Conservation (phyloP, 2,329 filamentous ascomycete genomes). For the Trichoderma asperellum region DNA sequence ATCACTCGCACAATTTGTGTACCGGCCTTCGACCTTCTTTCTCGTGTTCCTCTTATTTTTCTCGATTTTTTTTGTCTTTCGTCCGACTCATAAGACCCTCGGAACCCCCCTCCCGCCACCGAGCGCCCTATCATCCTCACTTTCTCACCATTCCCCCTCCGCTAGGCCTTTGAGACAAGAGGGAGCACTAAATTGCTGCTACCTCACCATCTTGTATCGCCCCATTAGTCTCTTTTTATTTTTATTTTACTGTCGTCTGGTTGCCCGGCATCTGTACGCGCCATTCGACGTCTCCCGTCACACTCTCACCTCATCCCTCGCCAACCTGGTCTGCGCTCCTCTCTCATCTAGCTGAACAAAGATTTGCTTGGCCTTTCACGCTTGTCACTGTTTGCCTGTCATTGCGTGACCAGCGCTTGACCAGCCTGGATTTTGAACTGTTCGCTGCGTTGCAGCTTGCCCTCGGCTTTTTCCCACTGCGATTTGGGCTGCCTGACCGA, state of each 20-base stretch:
- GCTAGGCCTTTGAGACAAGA: constrained; percentile 23
- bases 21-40: not conserved
- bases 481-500: constrained; percentile 7
- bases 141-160: constrained; percentile 17
- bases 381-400: constrained; percentile 12
- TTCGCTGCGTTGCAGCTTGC: not conserved
- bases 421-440: not conserved
- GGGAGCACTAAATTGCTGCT: constrained; percentile 11
- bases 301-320: constrained; percentile 15
- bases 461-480: not conserved
- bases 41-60: not conserved
- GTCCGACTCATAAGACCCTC: constrained; percentile 4
- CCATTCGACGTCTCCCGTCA: constrained; percentile 1
- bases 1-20: not conserved
- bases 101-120: constrained; percentile 22
- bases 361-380: not conserved
- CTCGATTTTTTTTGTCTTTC: not conserved
- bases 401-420: constrained; percentile 8
- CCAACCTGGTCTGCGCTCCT: not conserved
- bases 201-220: constrained; percentile 21
- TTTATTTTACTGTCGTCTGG: not conserved
- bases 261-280: constrained; percentile 20
- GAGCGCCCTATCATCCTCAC: constrained; percentile 1
- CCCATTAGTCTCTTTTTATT: not conserved
- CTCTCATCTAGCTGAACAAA: not conserved